Percentiles rank a stretch among this genome's conserved stretches.
These are phyloP conservation scores for Yamadazyma taylorii DNA, from an alignment of 1,139 yeast genomes.

Conservation along the genomic window DNA sequence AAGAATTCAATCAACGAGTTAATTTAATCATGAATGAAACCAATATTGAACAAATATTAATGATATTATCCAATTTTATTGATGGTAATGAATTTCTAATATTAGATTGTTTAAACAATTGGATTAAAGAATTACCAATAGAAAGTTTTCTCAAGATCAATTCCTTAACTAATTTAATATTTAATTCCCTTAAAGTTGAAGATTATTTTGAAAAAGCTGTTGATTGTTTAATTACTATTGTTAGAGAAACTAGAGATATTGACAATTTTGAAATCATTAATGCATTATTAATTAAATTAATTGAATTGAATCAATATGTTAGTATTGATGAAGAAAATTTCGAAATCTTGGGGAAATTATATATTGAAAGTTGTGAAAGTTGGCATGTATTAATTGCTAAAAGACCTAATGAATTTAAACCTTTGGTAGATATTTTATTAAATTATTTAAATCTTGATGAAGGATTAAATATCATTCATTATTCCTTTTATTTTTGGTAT, in stretches of 20 bases:
- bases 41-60: conserved; percentile 69
- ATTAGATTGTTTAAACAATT: conserved; percentile 77
- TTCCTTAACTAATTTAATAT: conserved; percentile 64
- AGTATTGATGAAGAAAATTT: conserved; percentile 66
- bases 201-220: conserved; percentile 82
- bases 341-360: conserved; percentile 72
- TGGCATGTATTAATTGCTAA: conserved; percentile 90
- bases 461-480: conserved; percentile 85
- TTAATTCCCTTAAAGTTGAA: conserved; percentile 62
- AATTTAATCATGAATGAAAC: conserved; percentile 52
- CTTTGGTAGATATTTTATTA: conserved; percentile 73
- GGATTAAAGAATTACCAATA: conserved; percentile 86
- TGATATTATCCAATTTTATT: conserved; percentile 54
- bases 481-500: conserved; percentile 93
- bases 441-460: conserved; percentile 63
- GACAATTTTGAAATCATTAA: conserved; percentile 60
- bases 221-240: conserved; percentile 78
- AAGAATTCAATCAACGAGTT: conserved; percentile 69
- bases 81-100: conserved; percentile 39
- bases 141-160: conserved; percentile 62
- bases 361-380: conserved; percentile 91
- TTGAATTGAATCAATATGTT: conserved; percentile 57
- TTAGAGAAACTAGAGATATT: conserved; percentile 79
- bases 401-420: conserved; percentile 63
- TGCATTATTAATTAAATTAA: conserved; percentile 66